These are phyloP conservation scores for Blastocystis sp. DNA, from an alignment of 352 stramenopile species.

Conservation along the genomic window DNA sequence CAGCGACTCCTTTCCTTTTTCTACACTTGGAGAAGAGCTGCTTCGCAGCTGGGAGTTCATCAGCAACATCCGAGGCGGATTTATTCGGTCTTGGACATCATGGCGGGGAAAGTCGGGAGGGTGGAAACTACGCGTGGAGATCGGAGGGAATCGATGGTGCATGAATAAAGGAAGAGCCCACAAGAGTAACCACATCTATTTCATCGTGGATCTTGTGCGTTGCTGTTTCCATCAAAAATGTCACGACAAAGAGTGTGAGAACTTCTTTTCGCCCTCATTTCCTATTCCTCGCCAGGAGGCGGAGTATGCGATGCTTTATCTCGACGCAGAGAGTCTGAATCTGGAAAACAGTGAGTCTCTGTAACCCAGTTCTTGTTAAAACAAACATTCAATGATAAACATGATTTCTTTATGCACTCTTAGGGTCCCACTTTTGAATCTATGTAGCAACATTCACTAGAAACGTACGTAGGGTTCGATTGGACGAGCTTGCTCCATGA, in stretches of 20 bases:
- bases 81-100: not conserved
- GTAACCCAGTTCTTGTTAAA: not conserved
- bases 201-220: conserved; percentile 8
- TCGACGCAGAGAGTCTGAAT: not conserved
- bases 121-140: conserved; percentile 1
- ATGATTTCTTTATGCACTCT: conserved; percentile 50
- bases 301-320: not conserved
- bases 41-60: not conserved
- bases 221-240: conserved; percentile 10
- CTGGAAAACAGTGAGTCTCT: not conserved
- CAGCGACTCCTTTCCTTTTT: not conserved
- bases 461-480: not conserved
- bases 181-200: conserved; percentile 54
- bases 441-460: not conserved
- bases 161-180: conserved; percentile 31
- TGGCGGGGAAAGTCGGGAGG: not conserved
- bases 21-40: not conserved
- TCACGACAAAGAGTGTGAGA: not conserved
- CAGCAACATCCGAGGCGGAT: not conserved
- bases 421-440: conserved; percentile 7
- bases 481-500: conserved; percentile 23
- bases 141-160: conserved; percentile 55
- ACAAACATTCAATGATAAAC: not conserved
- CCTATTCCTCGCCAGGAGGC: not conserved
- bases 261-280: not conserved